Evolutionary conservation across 2,329 filamentous ascomycete species (phyloP), one percentile per base, ranked within the genome.

Genomic region (Pestalotiopsis sp.): DNA sequence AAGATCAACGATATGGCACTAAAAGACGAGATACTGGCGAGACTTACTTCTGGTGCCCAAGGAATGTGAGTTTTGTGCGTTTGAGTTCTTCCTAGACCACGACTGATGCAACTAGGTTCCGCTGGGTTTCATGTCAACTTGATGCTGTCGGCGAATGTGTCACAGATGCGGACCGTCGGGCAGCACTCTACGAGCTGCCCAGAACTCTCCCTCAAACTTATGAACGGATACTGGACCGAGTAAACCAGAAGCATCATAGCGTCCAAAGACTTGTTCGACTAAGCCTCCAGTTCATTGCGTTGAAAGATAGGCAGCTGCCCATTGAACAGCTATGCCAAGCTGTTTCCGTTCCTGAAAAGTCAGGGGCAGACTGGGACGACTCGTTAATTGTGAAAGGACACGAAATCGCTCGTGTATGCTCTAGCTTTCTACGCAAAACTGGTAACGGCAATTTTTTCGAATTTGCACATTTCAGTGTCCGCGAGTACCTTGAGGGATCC

Each of bases 41-140:
- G n/a, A 57, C 24, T 57, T 1, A 24, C 24, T 24, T 9, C 20
- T 10, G 55, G 55, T 30, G 55, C 55, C n/a, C 24, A 30, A 3
- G 55, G 55, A 22, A 57, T 57, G 55, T 57, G 22, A 57, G 55
- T 57, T 17, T 13, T 10, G 3, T 1, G 1, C 6, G 17, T 1
- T 24, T 9, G 4, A 2, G 9, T 3, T 1, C 9, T 24, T 3
- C 22, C 4, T 1, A 2, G n/a, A 57, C 0, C 24, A 2, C 3
- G 2, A 10, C 11, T 22, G 11, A 57, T 4, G 11, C 6, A 56
- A 2, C 4, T 6, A 57, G 55, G 55, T 57, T 57, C 3, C 55
- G 55, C 20, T 57, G 55, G 55, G 55, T 57, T 13, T 17, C 55
- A n/a, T 57, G 55, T 11, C 55, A 57, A 14, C n/a, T 57, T 22